Percentiles rank a stretch among this genome's conserved stretches.
phyloP scores from a whole-genome alignment of 495 filamentous ascomycete species.

The Cairneyella variabilis region DNA sequence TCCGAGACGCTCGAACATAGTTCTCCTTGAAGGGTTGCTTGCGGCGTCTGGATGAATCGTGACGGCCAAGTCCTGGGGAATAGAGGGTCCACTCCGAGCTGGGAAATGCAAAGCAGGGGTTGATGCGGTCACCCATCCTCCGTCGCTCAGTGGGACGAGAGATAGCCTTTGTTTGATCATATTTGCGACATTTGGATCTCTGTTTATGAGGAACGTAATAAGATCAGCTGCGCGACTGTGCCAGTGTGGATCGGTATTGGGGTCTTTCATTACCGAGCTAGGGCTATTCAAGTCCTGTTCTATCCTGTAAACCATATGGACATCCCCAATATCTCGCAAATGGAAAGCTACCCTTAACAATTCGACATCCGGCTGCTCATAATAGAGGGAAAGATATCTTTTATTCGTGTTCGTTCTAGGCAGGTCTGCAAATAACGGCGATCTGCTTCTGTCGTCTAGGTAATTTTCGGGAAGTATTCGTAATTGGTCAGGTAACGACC shows the following conservation, averaged over 20 bases:
- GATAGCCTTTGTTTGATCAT: not conserved
- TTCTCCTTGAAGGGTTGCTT: not conserved
- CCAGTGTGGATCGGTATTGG: not conserved
- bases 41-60: not conserved
- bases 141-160: slow-evolving; percentile 4
- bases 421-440: slow-evolving; percentile 4
- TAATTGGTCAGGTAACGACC: not conserved
- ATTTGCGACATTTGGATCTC: not conserved
- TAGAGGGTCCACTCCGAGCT: not conserved
- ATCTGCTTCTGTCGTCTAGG: not conserved
- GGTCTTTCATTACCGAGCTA: not conserved
- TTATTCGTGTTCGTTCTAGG: not conserved
- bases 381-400: not conserved
- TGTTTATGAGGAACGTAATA: not conserved
- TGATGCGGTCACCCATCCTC: slow-evolving; percentile 4
- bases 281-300: slow-evolving; percentile 3
- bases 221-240: slow-evolving; percentile 4
- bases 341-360: not conserved
- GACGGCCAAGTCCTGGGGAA: not conserved
- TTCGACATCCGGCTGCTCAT: not conserved
- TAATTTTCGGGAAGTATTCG: not conserved
- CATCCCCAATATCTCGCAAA: not conserved
- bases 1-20: not conserved
- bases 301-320: not conserved
- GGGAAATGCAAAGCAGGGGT: not conserved